Evolutionary conservation across 208 protist species (phyloP).

Genomic region (Trypanosoma mega): DNA sequence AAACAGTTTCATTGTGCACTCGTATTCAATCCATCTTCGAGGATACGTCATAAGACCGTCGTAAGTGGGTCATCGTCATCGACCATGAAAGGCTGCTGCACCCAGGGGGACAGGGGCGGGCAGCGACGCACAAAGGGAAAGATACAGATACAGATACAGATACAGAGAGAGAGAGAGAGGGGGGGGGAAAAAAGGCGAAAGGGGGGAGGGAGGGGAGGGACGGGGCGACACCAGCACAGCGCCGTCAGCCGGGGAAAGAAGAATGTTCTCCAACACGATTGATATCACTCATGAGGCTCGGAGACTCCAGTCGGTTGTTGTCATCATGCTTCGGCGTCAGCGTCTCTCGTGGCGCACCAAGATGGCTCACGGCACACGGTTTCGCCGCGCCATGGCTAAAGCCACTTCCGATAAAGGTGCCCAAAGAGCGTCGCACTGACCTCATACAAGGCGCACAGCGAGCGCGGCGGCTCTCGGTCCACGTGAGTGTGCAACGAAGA

Average conservation of each 20-base stretch:
- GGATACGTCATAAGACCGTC: conserved; percentile 54
- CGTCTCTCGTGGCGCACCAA: conserved; percentile 26
- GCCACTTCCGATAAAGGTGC: neutral
- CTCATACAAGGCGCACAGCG: neutral
- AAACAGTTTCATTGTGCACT: conserved; percentile 43
- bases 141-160: too few relatives aligned
- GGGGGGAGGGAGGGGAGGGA: neutral
- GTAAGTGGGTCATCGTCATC: conserved; percentile 49
- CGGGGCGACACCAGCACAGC: neutral
- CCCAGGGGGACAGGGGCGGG: neutral
- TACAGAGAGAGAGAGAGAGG: neutral
- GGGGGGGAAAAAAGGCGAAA: neutral
- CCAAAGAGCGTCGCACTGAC: neutral
- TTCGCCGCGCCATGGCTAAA: conserved; percentile 21
- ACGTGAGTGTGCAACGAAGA: too few relatives aligned
- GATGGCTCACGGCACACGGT: conserved; percentile 21
- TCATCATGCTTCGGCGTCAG: conserved; percentile 7
- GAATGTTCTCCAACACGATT: conserved; percentile 28
- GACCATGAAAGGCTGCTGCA: too few relatives aligned
- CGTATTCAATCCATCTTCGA: conserved; percentile 56
- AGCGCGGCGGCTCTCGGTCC: too few relatives aligned
- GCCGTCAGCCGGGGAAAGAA: conserved; percentile 30
- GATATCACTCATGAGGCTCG: conserved; percentile 18
- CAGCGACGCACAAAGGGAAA: neutral
- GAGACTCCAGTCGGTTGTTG: conserved; percentile 29